Base-by-base conservation (phyloP, 148 eudicot genomes). In the Limonium bicolor region DNA sequence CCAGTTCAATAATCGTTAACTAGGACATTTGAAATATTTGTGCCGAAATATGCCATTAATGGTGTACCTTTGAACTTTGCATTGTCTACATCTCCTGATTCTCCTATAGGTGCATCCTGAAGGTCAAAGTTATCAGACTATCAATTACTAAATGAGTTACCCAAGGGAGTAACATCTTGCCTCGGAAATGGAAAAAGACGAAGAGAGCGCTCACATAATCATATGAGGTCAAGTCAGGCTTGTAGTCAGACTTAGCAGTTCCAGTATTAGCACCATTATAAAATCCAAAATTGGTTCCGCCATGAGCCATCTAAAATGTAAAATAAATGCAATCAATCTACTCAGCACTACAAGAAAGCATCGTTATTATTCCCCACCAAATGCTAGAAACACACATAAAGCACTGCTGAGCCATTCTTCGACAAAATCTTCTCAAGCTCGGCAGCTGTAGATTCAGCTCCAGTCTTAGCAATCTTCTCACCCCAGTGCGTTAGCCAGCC, bases 401-500 rank as follows among this genome's bases (percentile, higher is more conserved):
- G 96, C 52, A 83, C 92, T 42, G 76, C 96, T 41, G 96, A 88
- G 24, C 76, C 96, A 53, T 88, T 88, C 60, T 61, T 65, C 8
- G 81, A 72, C 47, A 88, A 60, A 9, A 88, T 88, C 51, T 74
- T 80, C 50, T 70, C 79, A 27, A 88, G 76, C 50, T 67, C 74
- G 36, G 67, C 45, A 56, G 94, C 96, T 19, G 92, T 80, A 66
- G 36, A 74, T 51, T 49, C 58, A 30, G 94, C 94, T 66, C 58
- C 75, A 32, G 96, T 88, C 45, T 54, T 72, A 18, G 83, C 94
- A 55, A 63, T 60, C 20, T 74, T 58, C 53, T 88, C 96, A 46
- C 94, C 94, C 96, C 96, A 83, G 38, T 88, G 94, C 25, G 96
- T 83, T 49, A 88, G 96, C 96, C 96, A 88, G 48, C 96, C 96